Conservation (phyloP, 768 basidiomycete species). For the Cantharellus anzutake region DNA sequence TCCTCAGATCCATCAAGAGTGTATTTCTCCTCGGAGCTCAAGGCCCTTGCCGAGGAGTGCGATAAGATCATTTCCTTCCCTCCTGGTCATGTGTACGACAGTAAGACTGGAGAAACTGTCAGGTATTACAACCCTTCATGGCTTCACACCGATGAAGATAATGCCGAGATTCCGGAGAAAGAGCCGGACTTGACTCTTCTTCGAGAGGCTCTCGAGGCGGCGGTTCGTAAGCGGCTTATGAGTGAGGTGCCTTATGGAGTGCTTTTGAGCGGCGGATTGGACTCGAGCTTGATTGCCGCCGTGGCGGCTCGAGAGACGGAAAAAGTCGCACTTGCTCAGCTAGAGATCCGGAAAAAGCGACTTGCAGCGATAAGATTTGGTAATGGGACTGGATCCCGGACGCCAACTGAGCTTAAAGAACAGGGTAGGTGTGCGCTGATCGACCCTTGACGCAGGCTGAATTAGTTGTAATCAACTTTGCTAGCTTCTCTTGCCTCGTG, state of each 20-base stretch:
- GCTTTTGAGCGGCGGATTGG: conserved; percentile 83
- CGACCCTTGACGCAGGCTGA: not conserved
- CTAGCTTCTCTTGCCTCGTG: conserved; percentile 62
- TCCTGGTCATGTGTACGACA: conserved; percentile 93
- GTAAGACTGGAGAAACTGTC: conserved; percentile 50
- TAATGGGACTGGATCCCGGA: conserved; percentile 31
- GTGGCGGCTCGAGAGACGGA: conserved; percentile 93
- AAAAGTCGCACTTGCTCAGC: conserved; percentile 65
- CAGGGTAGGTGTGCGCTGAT: conserved; percentile 31
- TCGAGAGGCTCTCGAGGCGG: conserved; percentile 69
- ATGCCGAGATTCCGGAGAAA: conserved; percentile 36
- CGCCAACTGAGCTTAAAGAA: conserved; percentile 12
- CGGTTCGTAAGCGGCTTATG: conserved; percentile 92
- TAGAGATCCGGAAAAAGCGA: conserved; percentile 35
- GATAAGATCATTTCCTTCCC: conserved; percentile 92
- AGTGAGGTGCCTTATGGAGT: conserved; percentile 98
- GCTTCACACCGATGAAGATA: conserved; percentile 72
- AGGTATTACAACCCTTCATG: conserved; percentile 81
- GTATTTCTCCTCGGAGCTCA: conserved; percentile 93
- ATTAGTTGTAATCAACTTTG: not conserved
- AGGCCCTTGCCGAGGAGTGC: conserved; percentile 77
- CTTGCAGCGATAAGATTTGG: conserved; percentile 23
- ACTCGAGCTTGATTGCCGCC: conserved; percentile 88
- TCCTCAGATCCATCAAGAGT: conserved; percentile 63
- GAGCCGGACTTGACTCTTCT: conserved; percentile 46